These are phyloP conservation scores for Diaporthe nobilis DNA, from an alignment of 2,329 filamentous ascomycete genomes.

Conservation along the genomic window DNA sequence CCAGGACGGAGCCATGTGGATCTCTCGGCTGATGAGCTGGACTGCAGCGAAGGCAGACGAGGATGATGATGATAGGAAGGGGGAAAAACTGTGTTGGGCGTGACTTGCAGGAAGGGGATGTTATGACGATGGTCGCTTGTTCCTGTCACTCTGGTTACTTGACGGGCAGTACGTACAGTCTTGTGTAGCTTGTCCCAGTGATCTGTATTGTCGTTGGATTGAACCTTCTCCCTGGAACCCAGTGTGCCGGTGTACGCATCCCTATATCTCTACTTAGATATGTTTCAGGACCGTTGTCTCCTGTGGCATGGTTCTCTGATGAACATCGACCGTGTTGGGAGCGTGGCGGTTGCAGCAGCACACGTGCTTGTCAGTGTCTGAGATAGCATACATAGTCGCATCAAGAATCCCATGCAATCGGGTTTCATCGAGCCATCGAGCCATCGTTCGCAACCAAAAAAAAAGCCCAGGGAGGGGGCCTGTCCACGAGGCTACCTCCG, in stretches of 20 bases:
- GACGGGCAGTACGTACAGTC: too few relatives aligned
- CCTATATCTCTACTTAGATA: too few relatives aligned
- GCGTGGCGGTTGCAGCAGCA: neutral
- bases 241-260: too few relatives aligned
- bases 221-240: too few relatives aligned
- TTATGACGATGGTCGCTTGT: neutral
- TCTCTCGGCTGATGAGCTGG: slow-evolving; percentile 14
- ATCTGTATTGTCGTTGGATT: too few relatives aligned
- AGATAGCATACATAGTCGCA: neutral
- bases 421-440: slow-evolving; percentile 18
- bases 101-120: slow-evolving; percentile 3
- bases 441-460: neutral
- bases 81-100: neutral
- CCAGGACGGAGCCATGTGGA: slow-evolving; percentile 7
- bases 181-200: neutral
- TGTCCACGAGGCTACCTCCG: neutral
- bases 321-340: too few relatives aligned
- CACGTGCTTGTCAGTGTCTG: neutral
- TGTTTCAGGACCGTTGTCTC: too few relatives aligned
- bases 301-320: too few relatives aligned
- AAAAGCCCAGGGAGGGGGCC: neutral
- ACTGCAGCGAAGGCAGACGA: neutral
- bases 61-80: neutral
- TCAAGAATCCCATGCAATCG: slow-evolving; percentile 7
- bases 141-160: neutral